Base-by-base conservation (phyloP, 345 rosid genomes). In the Citrus mangshanensis region DNA sequence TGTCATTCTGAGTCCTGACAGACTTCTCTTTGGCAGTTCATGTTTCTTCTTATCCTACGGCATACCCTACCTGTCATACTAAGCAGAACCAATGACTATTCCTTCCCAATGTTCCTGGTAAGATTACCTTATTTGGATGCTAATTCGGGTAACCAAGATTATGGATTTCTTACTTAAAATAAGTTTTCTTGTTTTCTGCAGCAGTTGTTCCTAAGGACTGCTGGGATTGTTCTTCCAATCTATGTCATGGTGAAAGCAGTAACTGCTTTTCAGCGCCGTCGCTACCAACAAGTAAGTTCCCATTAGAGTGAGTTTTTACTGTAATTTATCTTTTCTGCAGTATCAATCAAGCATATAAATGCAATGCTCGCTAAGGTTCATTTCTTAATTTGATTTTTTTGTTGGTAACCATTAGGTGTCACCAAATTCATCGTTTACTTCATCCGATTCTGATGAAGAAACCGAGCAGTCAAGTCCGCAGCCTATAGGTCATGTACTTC, bases 171-270 rank as follows among this genome's bases (percentile, higher is more conserved):
- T 73, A 46, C 25, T 37, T 28, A 66, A 60, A 34, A 21, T 25
- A 58, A 8, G 3, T 12, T 65, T 68, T 54, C 82, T 75, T 77
- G 2, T 28, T 54, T 54, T 74, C 21, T 68, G 66, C 88, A 93
- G 98, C 70, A 90, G 79, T 42, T 92, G 77, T 82, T 91, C 81
- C 84, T 95, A 6, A 83, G 94, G 72, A 79, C 84, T 61, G 68
- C 84, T 27, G 98, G 97, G 21, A 87, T 95, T 65, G 63, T 93
- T 80, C 84, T 95, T 78, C 98, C 98, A 0, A 85, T 95, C 68
- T 95, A 88, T 79, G 85, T 88, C 51, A 87, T 93, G 7, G 55
- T 85, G 56, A 87, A 81, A 86, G 87, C 89, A 78, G 80, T 86
- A 35, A 73, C 88, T 54, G 85, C 88, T 38, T 70, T 91, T 59